Conservation (phyloP, 768 basidiomycete genomes). For the Plicaturopsis crispa region DNA sequence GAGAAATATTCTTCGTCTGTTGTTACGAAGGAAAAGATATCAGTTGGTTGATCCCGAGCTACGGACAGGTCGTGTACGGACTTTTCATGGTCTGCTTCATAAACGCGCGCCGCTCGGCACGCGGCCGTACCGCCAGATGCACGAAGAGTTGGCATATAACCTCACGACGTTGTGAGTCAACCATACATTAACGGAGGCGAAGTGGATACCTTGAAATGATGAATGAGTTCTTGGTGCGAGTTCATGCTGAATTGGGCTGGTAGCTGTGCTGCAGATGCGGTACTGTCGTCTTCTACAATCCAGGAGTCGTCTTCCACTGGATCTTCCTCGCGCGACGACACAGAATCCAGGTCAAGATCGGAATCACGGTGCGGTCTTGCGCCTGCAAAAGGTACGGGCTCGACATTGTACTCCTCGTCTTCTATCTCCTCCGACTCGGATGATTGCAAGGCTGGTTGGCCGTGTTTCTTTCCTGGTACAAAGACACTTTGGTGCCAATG, state of each 20-base stretch:
- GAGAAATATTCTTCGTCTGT: constrained; percentile 65
- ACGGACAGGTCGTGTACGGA: no score
- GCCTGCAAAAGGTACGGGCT: constrained; percentile 32
- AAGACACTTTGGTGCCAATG: constrained; percentile 3
- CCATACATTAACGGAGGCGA: no score
- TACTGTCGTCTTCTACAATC: constrained; percentile 70
- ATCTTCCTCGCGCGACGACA: constrained; percentile 26
- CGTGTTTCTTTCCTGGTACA: constrained; percentile 35
- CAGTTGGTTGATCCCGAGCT: no score
- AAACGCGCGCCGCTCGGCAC: constrained; percentile 41
- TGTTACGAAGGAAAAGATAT: background rate
- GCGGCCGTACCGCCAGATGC: constrained; percentile 61
- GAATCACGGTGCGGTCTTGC: no score
- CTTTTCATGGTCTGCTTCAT: constrained; percentile 49
- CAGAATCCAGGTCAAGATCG: constrained; percentile 24
- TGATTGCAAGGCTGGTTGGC: constrained; percentile 21
- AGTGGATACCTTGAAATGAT: constrained; percentile 88
- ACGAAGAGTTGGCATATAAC: constrained; percentile 85
- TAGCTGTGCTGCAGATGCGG: constrained; percentile 33
- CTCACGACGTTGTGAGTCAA: no score
- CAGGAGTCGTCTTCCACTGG: constrained; percentile 30
- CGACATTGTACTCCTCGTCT: constrained; percentile 16
- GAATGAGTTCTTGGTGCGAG: constrained; percentile 63
- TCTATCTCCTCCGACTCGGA: constrained; percentile 23
- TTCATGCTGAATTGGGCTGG: constrained; percentile 79